Percentiles rank a stretch among this genome's conserved stretches.
phyloP scores from a whole-genome alignment of 371 early-diverging fungal species.

The Mortierella sp. region DNA sequence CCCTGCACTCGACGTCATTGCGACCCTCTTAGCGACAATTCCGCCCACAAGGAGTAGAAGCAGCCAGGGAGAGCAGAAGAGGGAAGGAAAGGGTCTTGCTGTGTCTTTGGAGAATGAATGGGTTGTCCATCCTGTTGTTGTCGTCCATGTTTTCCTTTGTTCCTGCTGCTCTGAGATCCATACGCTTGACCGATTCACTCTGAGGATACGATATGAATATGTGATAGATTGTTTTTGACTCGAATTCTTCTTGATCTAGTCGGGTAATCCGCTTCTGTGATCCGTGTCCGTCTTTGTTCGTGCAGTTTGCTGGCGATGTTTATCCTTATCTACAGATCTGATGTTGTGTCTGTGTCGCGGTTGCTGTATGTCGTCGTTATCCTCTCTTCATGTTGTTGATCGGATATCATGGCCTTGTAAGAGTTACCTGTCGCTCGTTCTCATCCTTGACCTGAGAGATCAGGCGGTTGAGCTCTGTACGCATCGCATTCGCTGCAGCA shows the following conservation, averaged over 20 bases:
- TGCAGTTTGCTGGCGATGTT: too few relatives aligned
- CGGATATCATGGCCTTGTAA: neutral
- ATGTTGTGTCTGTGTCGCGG: neutral
- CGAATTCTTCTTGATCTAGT: neutral
- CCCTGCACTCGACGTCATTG: neutral
- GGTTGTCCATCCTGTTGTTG: neutral
- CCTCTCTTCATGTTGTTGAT: neutral
- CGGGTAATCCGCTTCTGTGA: neutral
- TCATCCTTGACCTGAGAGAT: conserved; percentile 64
- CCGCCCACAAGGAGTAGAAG: neutral
- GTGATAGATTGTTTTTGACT: neutral
- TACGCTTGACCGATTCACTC: neutral
- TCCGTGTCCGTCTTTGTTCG: neutral
- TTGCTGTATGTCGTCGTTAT: neutral
- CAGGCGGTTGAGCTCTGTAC: conserved; percentile 67
- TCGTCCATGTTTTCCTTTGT: neutral
- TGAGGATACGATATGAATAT: neutral
- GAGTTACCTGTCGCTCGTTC: conserved; percentile 70
- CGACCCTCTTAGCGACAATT: neutral
- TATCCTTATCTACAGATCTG: neutral
- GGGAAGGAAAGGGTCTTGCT: neutral
- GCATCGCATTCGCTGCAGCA: conserved; percentile 77
- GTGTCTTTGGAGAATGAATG: neutral
- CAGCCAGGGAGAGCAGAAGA: neutral
- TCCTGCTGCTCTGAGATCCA: neutral